phyloP scores from a whole-genome alignment of 108 stramenopile genomes.

The Cylindrotheca closterium region DNA sequence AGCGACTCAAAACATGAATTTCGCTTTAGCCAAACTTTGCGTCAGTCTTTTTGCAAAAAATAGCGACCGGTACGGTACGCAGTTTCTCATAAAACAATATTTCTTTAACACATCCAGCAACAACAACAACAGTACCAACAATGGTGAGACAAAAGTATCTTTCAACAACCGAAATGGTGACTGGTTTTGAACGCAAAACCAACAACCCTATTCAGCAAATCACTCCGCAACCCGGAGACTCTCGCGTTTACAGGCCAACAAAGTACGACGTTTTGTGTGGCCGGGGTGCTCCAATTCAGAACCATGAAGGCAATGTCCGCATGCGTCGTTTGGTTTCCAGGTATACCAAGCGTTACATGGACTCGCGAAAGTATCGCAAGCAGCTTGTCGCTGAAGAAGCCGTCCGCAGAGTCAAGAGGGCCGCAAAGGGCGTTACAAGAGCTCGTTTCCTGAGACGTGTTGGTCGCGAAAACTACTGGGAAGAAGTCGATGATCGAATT shows the following conservation, averaged over 20 bases:
- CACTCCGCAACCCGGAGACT: conserved; percentile 10
- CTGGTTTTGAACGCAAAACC: conserved; percentile 9
- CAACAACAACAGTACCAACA: too few species aligned
- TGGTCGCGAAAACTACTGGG: conserved; percentile 31
- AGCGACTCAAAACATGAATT: too few species aligned
- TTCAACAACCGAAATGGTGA: conserved; percentile 23
- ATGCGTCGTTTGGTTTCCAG: conserved; percentile 16
- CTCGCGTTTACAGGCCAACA: conserved; percentile 17
- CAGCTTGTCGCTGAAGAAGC: conserved; percentile 19
- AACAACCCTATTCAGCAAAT: conserved; percentile 1
- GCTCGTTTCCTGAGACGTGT: conserved; percentile 14
- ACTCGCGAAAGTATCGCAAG: conserved; percentile 17
- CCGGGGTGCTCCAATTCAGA: conserved; percentile 20
- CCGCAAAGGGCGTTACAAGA: neutral
- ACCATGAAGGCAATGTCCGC: conserved; percentile 16
- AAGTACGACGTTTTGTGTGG: conserved; percentile 31
- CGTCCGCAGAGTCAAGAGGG: conserved; percentile 8
- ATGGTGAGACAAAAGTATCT: conserved; percentile 15
- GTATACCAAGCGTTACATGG: conserved; percentile 7
- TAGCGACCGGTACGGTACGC: too few species aligned
- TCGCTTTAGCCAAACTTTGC: too few species aligned
- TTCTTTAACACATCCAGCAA: too few species aligned
- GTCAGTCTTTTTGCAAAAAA: too few species aligned
- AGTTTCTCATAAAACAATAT: too few species aligned
- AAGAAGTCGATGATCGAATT: conserved; percentile 21